Evolutionary conservation across 1,139 yeast genomes (phyloP), one percentile per base, ranked within the genome.

Genomic region (Pneumocystis carinii): DNA sequence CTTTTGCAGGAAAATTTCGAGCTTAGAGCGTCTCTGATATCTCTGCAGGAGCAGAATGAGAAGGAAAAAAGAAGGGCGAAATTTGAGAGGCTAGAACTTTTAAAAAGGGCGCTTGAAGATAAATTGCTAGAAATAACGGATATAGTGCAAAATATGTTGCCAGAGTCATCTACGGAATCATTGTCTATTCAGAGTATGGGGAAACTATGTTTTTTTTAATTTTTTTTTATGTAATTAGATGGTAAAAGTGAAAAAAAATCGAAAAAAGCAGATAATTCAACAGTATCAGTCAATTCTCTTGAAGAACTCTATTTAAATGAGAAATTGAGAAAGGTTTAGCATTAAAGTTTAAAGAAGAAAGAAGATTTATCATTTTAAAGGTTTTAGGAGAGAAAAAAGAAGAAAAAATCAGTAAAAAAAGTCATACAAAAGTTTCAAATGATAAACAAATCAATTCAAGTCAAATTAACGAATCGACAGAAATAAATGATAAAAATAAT

Each of bases 1-100:
- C 59, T 57, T 57, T 57, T 39, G 14, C 41, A 37, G n/a, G 59
- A 57, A 24, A 57, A 57, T 29, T 37, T 57, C 24, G 59, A 57
- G 14, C 42, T 57, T 37, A 29, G 59, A 2, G 42, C 59, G 29
- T 37, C 59, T 10, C 12, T 37, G 14, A 57, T 57, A 37, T 39
- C 41, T 57, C 42, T 57, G 19, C 59, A 57, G 14, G 59, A 37
- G 14, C 59, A 57, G 29, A 15, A 37, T 29, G 59, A 57, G 14
- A 57, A 57, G 4, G 55, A 48, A 14, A 48, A 48, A 48, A 48
- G 24, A 14, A 7, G 4, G 3, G 5, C 32, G 3, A 15, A 24
- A 24, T 17, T 24, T 48, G 55, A 48, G 24, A 24, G 14, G 10
- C 32, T 48, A 14, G n/a, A 15, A 24, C 3, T 48, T 24, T 19